Evolutionary conservation across 345 rosid species (phyloP), one percentile per base, ranked within the genome.

Genomic region (Barbarea vulgaris): DNA sequence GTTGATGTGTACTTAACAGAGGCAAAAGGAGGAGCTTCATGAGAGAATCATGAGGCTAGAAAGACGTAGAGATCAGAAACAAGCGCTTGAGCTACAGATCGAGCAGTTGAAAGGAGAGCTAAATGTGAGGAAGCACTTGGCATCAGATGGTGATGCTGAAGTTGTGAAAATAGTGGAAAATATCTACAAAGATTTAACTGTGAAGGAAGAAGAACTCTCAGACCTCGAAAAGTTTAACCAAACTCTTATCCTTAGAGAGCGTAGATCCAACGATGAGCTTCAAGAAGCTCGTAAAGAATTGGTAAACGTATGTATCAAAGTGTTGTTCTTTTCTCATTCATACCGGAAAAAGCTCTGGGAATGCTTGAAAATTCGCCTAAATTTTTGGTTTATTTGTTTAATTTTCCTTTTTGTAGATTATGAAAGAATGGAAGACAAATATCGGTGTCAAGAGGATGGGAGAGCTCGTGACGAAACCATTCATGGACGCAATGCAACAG

Each of bases 401-500:
- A 71, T 75, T 13, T 63, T 56, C 46, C 46, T 42, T 42, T 41
- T 80, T 78, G 61, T 72, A 93, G 97, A 85, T 81, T 18, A 65
- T 90, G 77, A 88, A 83, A 83, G 95, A 91, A 17, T 34, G 82
- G 63, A 72, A 59, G 66, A 50, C 83, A 67, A 62, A 59, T 39
- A 88, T 95, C 62, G 87, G 91, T 60, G 87, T 93, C 31, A 95
- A 86, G 87, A 85, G 98, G 76, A 92, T 95, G 97, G 97, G 99
- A 77, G 97, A 91, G 72, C 97, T 95, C 44, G 88, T 92, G 62
- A 72, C 77, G 13, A 81, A 81, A 81, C 97, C 99, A 4, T 92
- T 95, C 82, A 64, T 84, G 69, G 91, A 85, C 76, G 96, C 84
- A 52, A 83, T 95, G 93, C 90, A 88, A 84, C 80, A 69, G 70